phyloP scores from a whole-genome alignment of 352 stramenopile genomes.

The Pythium graminicola region DNA sequence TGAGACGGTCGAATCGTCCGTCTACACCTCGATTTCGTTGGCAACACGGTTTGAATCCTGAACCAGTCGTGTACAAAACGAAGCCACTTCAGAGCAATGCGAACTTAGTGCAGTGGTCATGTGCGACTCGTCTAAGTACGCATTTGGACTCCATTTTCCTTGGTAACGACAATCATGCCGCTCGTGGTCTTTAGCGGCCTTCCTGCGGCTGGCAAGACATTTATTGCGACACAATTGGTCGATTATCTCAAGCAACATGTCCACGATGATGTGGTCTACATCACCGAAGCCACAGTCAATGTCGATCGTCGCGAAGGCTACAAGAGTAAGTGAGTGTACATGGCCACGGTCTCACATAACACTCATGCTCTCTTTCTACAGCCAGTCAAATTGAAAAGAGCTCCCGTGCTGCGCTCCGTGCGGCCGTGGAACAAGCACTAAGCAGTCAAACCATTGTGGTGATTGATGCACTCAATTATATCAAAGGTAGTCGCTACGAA shows the following conservation, averaged over 20 bases:
- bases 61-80: too few species aligned
- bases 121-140: too few species aligned
- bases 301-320: constrained; percentile 54
- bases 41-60: too few species aligned
- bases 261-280: constrained; percentile 42
- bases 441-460: constrained; percentile 78
- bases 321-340: constrained; percentile 27
- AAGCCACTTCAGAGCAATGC: too few species aligned
- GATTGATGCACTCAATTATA: constrained; percentile 93
- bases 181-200: constrained; percentile 71
- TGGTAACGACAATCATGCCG: constrained; percentile 37
- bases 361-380: constrained; percentile 17
- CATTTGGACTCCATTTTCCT: background rate
- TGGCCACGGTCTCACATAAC: background rate
- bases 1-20: too few species aligned
- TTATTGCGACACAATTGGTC: constrained; percentile 42
- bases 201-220: constrained; percentile 61
- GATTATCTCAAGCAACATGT: constrained; percentile 35
- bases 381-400: constrained; percentile 62
- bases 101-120: background rate
- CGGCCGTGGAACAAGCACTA: constrained; percentile 53
- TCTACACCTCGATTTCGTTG: too few species aligned
- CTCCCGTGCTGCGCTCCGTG: constrained; percentile 57
- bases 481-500: constrained; percentile 94
- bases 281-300: constrained; percentile 58